phyloP scores from a whole-genome alignment of 257 asterid species.

The Perilla frutescens region DNA sequence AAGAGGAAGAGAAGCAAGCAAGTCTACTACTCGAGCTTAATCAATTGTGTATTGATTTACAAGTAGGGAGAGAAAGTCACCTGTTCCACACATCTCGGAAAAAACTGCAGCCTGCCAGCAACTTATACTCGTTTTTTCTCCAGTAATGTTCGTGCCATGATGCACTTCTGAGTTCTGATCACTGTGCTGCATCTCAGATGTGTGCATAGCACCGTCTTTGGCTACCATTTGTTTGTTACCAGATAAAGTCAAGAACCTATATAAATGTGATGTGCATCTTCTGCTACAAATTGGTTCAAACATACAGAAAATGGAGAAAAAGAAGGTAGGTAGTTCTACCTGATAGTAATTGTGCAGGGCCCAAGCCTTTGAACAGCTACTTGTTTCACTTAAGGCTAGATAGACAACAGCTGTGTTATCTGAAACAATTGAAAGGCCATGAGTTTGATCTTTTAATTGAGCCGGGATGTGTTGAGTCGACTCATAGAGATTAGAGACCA shows the following conservation, averaged over 20 bases:
- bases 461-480: neutral
- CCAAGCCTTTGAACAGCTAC: conserved; percentile 1
- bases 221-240: neutral
- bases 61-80: neutral
- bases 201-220: neutral
- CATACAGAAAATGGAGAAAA: neutral
- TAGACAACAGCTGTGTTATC: conserved; percentile 6
- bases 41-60: too few relatives aligned
- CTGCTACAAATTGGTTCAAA: conserved; percentile 7
- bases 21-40: neutral
- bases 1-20: neutral
- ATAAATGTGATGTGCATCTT: neutral
- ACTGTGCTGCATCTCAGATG: neutral
- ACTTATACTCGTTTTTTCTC: neutral
- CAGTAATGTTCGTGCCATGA: neutral
- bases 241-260: neutral
- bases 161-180: neutral
- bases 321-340: conserved; percentile 20
- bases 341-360: conserved; percentile 8
- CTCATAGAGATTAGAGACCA: neutral
- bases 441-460: neutral
- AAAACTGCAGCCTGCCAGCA: neutral
- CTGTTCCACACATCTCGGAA: neutral
- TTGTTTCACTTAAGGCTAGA: neutral
- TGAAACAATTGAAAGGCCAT: conserved; percentile 14